Evolutionary conservation across 228 moss, liverwort and hornwort species (phyloP).

Genomic region (Sphagnum fallax): DNA sequence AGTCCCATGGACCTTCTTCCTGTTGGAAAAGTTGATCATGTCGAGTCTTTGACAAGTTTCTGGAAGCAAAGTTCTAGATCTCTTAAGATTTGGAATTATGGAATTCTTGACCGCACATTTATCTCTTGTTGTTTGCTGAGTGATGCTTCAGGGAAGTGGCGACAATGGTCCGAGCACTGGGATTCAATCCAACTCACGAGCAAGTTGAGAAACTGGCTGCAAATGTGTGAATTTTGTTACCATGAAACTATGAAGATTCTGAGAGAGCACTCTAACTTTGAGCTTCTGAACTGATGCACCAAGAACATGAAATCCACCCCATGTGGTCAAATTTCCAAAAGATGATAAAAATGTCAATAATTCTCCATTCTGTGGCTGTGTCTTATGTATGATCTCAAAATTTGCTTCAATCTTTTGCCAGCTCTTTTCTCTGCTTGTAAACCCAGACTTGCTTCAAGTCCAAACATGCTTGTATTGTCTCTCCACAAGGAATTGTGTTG

Average conservation of each 20-base stretch:
- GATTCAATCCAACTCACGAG: conserved; percentile 65
- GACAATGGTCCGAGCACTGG: conserved; percentile 50
- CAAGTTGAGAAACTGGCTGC: conserved; percentile 50
- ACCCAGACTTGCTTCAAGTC: too few relatives aligned
- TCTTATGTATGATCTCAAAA: too few relatives aligned
- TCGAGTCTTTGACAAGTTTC: too few relatives aligned
- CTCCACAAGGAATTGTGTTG: too few relatives aligned
- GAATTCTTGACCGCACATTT: background rate
- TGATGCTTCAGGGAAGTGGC: conserved; percentile 42
- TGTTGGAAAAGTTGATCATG: too few relatives aligned
- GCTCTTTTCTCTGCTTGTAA: too few relatives aligned
- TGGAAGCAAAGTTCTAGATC: background rate
- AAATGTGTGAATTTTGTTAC: conserved; percentile 23
- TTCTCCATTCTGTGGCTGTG: too few relatives aligned
- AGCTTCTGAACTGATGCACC: too few relatives aligned
- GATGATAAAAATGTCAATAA: background rate
- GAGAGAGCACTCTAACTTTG: too few relatives aligned
- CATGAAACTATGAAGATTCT: background rate
- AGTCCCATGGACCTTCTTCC: background rate
- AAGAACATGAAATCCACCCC: background rate
- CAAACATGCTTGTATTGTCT: too few relatives aligned
- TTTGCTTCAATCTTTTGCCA: too few relatives aligned
- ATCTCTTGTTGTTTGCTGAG: background rate
- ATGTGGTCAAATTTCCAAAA: background rate
- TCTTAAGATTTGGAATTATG: background rate